Evolutionary conservation across 768 basidiomycete species (phyloP).

Genomic region (Lentinus tigrinus): DNA sequence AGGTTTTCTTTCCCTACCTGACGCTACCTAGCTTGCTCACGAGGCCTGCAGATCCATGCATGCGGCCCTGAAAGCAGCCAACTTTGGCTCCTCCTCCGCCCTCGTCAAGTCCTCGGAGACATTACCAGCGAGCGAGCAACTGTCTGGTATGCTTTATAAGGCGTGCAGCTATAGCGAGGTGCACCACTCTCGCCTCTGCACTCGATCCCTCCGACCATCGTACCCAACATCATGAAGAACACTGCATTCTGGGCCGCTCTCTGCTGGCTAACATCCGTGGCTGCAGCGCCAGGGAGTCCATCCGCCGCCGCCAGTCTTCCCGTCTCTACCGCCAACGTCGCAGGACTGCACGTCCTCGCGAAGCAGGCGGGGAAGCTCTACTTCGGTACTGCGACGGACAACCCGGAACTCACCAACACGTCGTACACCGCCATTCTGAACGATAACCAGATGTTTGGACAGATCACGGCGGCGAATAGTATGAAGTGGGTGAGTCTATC

Average conservation of each 20-base stretch:
- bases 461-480: constrained; percentile 43
- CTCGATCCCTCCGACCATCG: too few relatives aligned
- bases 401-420: constrained; percentile 39
- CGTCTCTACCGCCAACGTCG: constrained; percentile 9
- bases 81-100: too few relatives aligned
- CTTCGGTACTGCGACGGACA: constrained; percentile 49
- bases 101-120: too few relatives aligned
- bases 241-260: constrained; percentile 2
- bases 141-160: too few relatives aligned
- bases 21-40: too few relatives aligned
- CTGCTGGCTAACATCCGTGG: neutral
- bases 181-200: too few relatives aligned
- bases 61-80: too few relatives aligned
- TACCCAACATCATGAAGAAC: neutral
- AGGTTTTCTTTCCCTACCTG: too few relatives aligned
- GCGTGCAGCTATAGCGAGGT: too few relatives aligned
- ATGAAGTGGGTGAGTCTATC: constrained; percentile 40
- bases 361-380: constrained; percentile 42
- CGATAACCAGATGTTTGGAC: constrained; percentile 40
- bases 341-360: constrained; percentile 35
- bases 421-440: constrained; percentile 37
- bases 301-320: constrained; percentile 11
- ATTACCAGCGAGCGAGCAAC: too few relatives aligned
- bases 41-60: too few relatives aligned
- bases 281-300: constrained; percentile 3